These are phyloP conservation scores for Phenoliferia sp. DNA, from an alignment of 1,284 basidiomycete species.

Conservation along the genomic window DNA sequence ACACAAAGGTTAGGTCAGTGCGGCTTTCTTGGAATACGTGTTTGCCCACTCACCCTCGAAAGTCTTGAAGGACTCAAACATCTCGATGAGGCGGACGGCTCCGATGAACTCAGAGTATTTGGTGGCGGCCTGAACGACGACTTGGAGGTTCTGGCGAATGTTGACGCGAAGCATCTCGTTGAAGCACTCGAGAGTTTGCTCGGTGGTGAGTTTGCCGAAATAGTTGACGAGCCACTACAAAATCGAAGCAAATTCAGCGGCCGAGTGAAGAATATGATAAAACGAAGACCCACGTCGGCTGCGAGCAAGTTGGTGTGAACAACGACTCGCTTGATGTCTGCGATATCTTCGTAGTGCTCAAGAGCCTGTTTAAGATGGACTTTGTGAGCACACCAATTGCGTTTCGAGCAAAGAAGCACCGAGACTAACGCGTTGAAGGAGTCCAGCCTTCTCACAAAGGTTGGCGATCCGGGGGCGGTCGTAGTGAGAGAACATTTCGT, in stretches of 20 bases:
- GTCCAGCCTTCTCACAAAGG: constrained; percentile 95
- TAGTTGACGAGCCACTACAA: constrained; percentile 91
- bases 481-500: constrained; percentile 98
- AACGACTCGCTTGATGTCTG: constrained; percentile 96
- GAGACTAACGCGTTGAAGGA: constrained; percentile 64
- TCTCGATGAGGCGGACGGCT: constrained; percentile 94
- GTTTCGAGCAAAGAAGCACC: background rate
- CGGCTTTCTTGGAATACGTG: background rate
- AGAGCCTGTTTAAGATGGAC: constrained; percentile 57
- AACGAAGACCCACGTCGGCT: constrained; percentile 58
- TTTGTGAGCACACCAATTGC: background rate
- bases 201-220: constrained; percentile 96
- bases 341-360: constrained; percentile 95
- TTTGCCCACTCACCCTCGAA: constrained; percentile 64
- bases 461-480: constrained; percentile 96
- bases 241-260: background rate
- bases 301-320: constrained; percentile 87
- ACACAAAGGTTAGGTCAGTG: background rate
- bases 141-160: constrained; percentile 94
- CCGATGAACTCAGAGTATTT: constrained; percentile 99
- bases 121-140: constrained; percentile 96
- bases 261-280: background rate
- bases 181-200: constrained; percentile 93
- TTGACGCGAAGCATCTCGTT: constrained; percentile 97
- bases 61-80: constrained; percentile 98